A percentile compares a stretch with the other conserved stretches of the same genome.
These are phyloP conservation scores for Peronosclerospora sorghi DNA, from an alignment of 352 stramenopile genomes.

Conservation along the genomic window DNA sequence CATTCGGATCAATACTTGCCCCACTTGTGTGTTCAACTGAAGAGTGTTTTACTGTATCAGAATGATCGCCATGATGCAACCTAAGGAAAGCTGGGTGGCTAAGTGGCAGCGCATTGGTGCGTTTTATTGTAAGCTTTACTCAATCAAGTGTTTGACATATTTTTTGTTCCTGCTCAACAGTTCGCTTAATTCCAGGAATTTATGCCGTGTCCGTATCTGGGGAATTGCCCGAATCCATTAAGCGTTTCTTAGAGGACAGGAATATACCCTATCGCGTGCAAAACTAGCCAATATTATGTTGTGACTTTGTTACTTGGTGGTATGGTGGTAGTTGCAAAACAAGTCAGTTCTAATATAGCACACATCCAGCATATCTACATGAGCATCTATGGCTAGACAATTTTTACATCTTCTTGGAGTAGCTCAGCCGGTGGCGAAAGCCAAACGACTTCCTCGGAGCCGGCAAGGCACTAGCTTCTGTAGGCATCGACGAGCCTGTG, in stretches of 20 bases:
- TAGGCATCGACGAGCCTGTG: constrained; percentile 1
- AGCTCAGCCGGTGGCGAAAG: constrained; percentile 6
- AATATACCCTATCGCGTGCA: constrained; percentile 82
- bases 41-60: constrained; percentile 12
- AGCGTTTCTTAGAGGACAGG: constrained; percentile 77
- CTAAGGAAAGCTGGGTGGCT: constrained; percentile 83
- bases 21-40: neutral
- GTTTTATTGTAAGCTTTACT: constrained; percentile 1
- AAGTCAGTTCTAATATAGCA: too few relatives aligned
- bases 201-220: constrained; percentile 83
- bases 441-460: constrained; percentile 15
- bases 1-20: neutral
- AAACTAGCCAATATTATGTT: too few relatives aligned
- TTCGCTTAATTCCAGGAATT: constrained; percentile 71
- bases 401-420: neutral
- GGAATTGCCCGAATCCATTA: constrained; percentile 80
- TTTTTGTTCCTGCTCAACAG: constrained; percentile 15
- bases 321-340: too few relatives aligned
- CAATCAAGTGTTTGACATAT: neutral
- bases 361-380: too few relatives aligned
- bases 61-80: constrained; percentile 87
- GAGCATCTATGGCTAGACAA: neutral
- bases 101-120: constrained; percentile 83
- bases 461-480: constrained; percentile 8
- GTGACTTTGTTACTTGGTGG: too few relatives aligned